Base-by-base conservation (phyloP, 176 grass and related monocot species). In the Musa itinerans region DNA sequence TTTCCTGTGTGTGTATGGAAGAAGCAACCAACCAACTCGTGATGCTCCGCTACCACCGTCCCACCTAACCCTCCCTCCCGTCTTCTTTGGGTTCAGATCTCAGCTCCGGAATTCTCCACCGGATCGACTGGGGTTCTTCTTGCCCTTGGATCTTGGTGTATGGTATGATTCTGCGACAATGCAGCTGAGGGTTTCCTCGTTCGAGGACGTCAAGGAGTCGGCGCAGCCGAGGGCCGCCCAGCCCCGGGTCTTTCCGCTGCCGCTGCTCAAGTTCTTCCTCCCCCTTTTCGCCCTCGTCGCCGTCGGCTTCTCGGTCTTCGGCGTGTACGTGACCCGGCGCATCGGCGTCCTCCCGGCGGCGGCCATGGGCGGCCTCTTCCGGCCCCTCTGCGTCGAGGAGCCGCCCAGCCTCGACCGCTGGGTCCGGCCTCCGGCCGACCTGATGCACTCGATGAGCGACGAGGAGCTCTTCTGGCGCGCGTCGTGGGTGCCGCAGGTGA, bases 391-490 rank as follows among this genome's bases (percentile, higher is more conserved):
- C 56, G 11, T 51, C 61, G 75, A 87, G 78, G 80, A 78, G 22
- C 52, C 63, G 2, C 83, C 59, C 9, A 52, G 69, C 62, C 72
- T 98, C 63, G 86, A 94, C 68, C 80, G 86, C 63, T 99, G 90
- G 90, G 87, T 88, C 50, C 87, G 83, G 2, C 58, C 86, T 0
- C 86, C 95, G 0, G 8, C 76, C 13, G 83, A 69, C 78, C 70
- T 82, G 61, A 59, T 58, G 71, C 90, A 94, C 84, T 58, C 73
- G 2, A 94, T 99, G 95, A 81, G 74, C 29, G 95, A 99, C 57
- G 85, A 94, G 73, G 88, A 99, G 78, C 83, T 99, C 63, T 81
- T 99, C 9, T 99, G 95, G 95, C 95, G 88, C 27, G 95, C 95
- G 17, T 99, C 95, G 12, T 88, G 89, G 64, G 81, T 78, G 76